Percentiles rank a stretch among this genome's conserved stretches.
Evolutionary conservation across 768 basidiomycete species (phyloP).

Genomic region (Tephrocybe sp.): DNA sequence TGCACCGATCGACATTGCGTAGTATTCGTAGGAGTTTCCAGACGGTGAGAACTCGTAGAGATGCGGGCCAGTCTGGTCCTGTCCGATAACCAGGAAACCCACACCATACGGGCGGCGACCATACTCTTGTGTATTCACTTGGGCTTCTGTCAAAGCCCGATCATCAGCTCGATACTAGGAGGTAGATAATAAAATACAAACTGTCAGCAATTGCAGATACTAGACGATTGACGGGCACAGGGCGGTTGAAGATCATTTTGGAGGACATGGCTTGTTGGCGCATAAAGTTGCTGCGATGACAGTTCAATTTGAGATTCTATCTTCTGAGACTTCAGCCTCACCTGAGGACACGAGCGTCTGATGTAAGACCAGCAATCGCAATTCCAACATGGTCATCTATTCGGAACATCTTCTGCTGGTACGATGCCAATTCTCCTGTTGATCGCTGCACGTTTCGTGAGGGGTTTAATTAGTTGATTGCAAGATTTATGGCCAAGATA

Average conservation of each 20-base stretch:
- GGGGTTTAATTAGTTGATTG: neutral
- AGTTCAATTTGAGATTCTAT: neutral
- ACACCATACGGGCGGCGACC: conserved; percentile 97
- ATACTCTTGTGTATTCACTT: conserved; percentile 98
- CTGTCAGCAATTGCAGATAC: conserved; percentile 95
- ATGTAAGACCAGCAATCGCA: conserved; percentile 97
- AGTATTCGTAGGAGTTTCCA: conserved; percentile 96
- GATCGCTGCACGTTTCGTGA: conserved; percentile 62
- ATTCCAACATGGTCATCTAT: conserved; percentile 99
- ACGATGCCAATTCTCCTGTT: conserved; percentile 96
- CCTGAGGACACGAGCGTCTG: conserved; percentile 97
- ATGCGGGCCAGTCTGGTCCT: conserved; percentile 95
- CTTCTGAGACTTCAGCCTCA: conserved; percentile 28
- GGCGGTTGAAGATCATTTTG: conserved; percentile 93
- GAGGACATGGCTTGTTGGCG: conserved; percentile 96
- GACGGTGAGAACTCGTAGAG: conserved; percentile 98
- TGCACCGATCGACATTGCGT: conserved; percentile 97
- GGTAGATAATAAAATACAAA: conserved; percentile 38
- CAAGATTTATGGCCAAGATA: neutral
- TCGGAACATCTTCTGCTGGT: conserved; percentile 99
- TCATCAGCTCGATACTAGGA: neutral
- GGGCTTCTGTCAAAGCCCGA: conserved; percentile 68
- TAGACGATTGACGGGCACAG: conserved; percentile 90
- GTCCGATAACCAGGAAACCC: conserved; percentile 95
- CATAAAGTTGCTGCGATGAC: conserved; percentile 86